Evolutionary conservation across 2,329 filamentous ascomycete genomes (phyloP), one percentile per base, ranked within the genome.

Genomic region (Cadophora malorum): DNA sequence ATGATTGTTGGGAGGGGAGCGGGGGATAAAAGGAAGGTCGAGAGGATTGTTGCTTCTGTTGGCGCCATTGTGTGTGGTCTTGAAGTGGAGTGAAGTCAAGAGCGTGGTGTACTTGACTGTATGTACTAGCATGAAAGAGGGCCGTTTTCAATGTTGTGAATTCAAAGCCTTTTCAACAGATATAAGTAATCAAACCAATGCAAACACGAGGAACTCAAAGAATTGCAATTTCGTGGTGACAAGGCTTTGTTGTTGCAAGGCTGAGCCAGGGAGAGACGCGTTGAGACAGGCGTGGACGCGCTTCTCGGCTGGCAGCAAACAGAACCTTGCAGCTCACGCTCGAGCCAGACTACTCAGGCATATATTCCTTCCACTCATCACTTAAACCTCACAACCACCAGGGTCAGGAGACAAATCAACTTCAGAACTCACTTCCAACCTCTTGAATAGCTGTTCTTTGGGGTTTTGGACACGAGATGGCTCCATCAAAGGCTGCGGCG

Each of bases 21-120:
- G 14, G 93, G 91, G 35, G 90, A 84, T 45, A 96, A 86, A 67
- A 97, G 87, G 78, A 95, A 96, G 79, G 91, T 90, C 75, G 85
- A 84, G 63, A 97, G 86, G 71, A 97, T 91, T 33, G 88, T 86
- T 66, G 87, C 83, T 81, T 97, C 94, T 55, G 89, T 90, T 9
- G 61, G 67, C n/a, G 63, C 58, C 69, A 70, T 82, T 64, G 60
- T 64, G 31, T 23, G 12, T 31, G 28, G 14, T 38, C 4, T 38
- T 25, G 4, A 16, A 21, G 33, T 8, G 25, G 19, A 25, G 41
- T 19, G 23, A 41, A 47, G n/a, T 53, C 35, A 25, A 31, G 14
- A 49, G 41, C 3, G 21, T 49, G 23, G 9, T 21, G 45, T 49
- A 21, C 21, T 49, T 8, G 19, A 21, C 7, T 21, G 38, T n/a